A percentile compares a stretch with the other conserved stretches of the same genome.
These are phyloP conservation scores for Ordospora pajunii DNA, from an alignment of 371 early-diverging fungal genomes.

Conservation along the genomic window DNA sequence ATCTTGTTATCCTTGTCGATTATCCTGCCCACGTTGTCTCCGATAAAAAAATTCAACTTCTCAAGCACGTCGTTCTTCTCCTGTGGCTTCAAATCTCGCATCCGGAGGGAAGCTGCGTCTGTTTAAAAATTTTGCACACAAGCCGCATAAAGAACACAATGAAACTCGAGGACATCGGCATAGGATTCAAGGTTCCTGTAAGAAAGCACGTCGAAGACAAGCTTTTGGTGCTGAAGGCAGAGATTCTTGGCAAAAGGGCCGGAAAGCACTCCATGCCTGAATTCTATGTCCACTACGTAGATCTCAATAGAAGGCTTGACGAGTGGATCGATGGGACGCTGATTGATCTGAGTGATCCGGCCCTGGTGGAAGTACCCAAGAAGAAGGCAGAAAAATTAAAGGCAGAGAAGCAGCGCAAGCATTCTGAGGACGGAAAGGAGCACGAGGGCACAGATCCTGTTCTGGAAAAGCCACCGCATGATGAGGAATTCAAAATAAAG, in stretches of 20 bases:
- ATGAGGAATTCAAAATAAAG: conserved; percentile 55
- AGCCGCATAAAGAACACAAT: background rate
- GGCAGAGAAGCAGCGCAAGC: background rate
- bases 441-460: background rate
- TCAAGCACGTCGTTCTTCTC: conserved; percentile 54
- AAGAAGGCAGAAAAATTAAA: conserved; percentile 46
- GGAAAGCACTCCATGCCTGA: conserved; percentile 60
- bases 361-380: conserved; percentile 61
- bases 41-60: conserved; percentile 56
- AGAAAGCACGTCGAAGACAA: conserved; percentile 62
- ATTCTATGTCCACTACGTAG: conserved; percentile 91
- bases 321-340: conserved; percentile 78
- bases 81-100: conserved; percentile 56
- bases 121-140: background rate
- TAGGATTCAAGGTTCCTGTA: conserved; percentile 71
- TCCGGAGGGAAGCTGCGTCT: conserved; percentile 19
- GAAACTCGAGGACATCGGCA: conserved; percentile 23
- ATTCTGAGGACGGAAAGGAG: conserved; percentile 8
- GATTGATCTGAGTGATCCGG: conserved; percentile 67
- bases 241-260: conserved; percentile 73
- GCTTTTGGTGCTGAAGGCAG: conserved; percentile 68
- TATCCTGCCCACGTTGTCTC: conserved; percentile 48
- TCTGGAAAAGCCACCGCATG: conserved; percentile 17
- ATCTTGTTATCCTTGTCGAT: conserved; percentile 46
- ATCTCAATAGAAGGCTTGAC: conserved; percentile 94